Percentiles rank a stretch among this genome's conserved stretches.
phyloP scores from a whole-genome alignment of 1,284 basidiomycete genomes.

The Apiotrichum porosum region DNA sequence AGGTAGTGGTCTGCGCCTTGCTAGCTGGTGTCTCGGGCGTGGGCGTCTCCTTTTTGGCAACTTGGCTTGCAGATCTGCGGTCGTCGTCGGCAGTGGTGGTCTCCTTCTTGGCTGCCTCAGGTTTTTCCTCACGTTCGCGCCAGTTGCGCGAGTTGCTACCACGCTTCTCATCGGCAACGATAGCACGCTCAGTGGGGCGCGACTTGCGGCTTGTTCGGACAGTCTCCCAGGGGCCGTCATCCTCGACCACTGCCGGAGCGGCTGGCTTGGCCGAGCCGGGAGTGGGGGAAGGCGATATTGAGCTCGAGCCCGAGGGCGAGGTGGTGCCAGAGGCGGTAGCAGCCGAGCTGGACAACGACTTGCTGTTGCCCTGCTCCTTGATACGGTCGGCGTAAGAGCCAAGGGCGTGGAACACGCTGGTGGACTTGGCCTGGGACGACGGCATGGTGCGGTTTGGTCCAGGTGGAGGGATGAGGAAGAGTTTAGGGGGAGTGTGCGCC shows the following conservation, averaged over 20 bases:
- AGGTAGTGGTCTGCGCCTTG: too few species aligned
- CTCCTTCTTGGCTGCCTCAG: conserved; percentile 4
- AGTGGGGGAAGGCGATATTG: conserved; percentile 5
- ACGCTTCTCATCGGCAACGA: conserved; percentile 19
- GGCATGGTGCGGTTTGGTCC: too few species aligned
- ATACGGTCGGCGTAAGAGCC: conserved; percentile 46
- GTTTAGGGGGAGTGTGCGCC: too few species aligned
- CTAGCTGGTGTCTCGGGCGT: neutral
- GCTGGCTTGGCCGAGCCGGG: neutral
- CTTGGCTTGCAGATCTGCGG: neutral
- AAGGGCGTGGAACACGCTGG: conserved; percentile 43
- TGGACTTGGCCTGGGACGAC: conserved; percentile 16
- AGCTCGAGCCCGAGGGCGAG: conserved; percentile 3
- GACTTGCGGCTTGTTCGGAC: conserved; percentile 13
- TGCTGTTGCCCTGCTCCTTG: conserved; percentile 19
- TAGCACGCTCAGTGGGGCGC: conserved; percentile 5
- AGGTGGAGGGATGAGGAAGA: too few species aligned
- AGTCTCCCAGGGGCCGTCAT: conserved; percentile 13
- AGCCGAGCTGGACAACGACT: neutral
- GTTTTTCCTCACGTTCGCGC: conserved; percentile 17
- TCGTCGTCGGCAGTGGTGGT: conserved; percentile 8
- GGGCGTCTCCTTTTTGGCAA: conserved; percentile 10
- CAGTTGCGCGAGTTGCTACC: conserved; percentile 33
- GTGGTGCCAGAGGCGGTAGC: conserved; percentile 2
- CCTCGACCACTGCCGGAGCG: conserved; percentile 1